These are phyloP conservation scores for Infundibulicybe gibba DNA, from an alignment of 768 basidiomycete species.

Conservation along the genomic window DNA sequence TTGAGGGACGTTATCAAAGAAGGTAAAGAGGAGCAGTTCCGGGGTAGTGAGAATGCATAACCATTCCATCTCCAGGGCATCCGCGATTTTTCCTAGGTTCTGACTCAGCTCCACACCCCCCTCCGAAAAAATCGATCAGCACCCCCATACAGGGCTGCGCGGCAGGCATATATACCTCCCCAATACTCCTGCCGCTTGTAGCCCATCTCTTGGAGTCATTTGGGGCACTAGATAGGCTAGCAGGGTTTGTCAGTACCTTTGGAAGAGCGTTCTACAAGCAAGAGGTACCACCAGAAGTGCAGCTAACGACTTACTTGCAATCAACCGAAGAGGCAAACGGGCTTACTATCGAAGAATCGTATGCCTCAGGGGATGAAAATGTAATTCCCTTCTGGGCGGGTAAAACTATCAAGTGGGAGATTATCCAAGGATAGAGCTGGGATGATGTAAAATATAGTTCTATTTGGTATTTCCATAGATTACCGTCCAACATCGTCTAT, in stretches of 20 bases:
- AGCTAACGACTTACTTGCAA: conserved; percentile 38
- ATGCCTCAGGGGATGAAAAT: conserved; percentile 40
- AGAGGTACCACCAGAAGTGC: conserved; percentile 20
- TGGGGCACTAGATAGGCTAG: conserved; percentile 77
- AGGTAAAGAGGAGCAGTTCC: conserved; percentile 38
- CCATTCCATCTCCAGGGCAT: conserved; percentile 51
- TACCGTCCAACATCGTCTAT: neutral
- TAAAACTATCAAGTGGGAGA: conserved; percentile 72
- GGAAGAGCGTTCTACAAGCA: conserved; percentile 80
- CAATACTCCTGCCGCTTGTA: conserved; percentile 85
- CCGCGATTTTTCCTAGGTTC: conserved; percentile 97
- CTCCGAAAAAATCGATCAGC: conserved; percentile 61
- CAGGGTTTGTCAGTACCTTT: conserved; percentile 73
- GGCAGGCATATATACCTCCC: conserved; percentile 94
- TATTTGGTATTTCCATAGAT: neutral
- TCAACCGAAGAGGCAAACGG: conserved; percentile 30
- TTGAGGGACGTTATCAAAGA: conserved; percentile 72
- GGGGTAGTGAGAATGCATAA: neutral
- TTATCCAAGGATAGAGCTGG: conserved; percentile 17
- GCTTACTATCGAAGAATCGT: conserved; percentile 42
- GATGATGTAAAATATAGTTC: neutral
- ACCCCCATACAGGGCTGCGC: conserved; percentile 77
- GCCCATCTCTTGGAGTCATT: conserved; percentile 88
- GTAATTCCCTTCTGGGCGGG: conserved; percentile 91
- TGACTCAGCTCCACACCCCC: conserved; percentile 92